Percentiles rank a stretch among this genome's conserved stretches.
These are phyloP conservation scores for Vanrija sp. DNA, from an alignment of 1,284 basidiomycete species.

Conservation along the genomic window DNA sequence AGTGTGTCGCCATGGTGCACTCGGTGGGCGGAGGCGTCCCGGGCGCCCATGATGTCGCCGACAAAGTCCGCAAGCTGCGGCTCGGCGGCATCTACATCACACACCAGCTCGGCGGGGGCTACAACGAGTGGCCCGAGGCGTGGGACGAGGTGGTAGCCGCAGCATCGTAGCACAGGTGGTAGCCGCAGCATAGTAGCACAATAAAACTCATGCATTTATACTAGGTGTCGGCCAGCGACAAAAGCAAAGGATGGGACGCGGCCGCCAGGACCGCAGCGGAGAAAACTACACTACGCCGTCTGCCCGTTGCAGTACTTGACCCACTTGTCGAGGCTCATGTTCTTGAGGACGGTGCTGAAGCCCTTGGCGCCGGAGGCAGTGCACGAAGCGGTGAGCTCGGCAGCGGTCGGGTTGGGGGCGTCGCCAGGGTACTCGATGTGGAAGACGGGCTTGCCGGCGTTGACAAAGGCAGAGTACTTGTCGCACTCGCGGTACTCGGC, in stretches of 20 bases:
- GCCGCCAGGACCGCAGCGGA: too few species aligned
- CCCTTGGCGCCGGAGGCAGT: neutral
- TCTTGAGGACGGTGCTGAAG: constrained; percentile 8
- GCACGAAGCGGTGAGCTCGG: neutral
- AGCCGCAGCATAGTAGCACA: neutral
- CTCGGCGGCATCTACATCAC: constrained; percentile 6
- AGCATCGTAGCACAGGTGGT: neutral
- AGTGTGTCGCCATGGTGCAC: constrained; percentile 6
- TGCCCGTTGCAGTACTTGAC: constrained; percentile 6
- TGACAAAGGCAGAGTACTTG: constrained; percentile 22
- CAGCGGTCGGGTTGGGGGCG: neutral
- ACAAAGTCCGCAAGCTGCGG: constrained; percentile 1
- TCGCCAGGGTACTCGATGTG: constrained; percentile 26
- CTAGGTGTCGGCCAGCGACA: too few species aligned
- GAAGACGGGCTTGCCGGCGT: constrained; percentile 31
- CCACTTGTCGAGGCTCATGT: constrained; percentile 1
- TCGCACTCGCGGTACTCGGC: constrained; percentile 24
- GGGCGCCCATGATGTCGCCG: neutral
- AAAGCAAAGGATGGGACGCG: too few species aligned
- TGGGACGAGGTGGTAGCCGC: neutral
- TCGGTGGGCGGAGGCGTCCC: neutral
- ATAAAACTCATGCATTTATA: too few species aligned
- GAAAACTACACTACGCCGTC: neutral
- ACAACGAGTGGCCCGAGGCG: constrained; percentile 1
- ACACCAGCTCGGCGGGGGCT: constrained; percentile 4